Base-by-base conservation (phyloP, 768 basidiomycete species). In the Sistotremastrum suecicum region DNA sequence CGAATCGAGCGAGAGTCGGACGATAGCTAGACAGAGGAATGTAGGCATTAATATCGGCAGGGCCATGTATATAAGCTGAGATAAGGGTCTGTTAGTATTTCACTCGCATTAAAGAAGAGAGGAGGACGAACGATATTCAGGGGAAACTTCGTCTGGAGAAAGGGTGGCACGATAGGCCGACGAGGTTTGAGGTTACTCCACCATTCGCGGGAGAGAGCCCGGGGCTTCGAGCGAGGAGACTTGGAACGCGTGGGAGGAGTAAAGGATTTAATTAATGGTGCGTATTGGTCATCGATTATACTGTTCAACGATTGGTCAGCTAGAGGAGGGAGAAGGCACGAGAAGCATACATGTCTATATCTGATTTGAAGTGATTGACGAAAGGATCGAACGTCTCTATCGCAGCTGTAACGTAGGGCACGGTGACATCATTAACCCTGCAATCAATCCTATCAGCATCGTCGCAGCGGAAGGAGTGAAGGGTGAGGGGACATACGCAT, bases 341-440 rank as follows among this genome's bases (percentile, higher is more conserved):
- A 39, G 31, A 36, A 1, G 56, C 74, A 20, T 59, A 82, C 80
- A 88, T 59, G 53, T 77, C 59, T 20, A 89, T 62, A 1, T 81
- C 83, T 47, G 69, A 80, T 1, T 58, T 63, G 20, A 65, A 60
- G 50, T 74, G 64, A 9, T 74, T 69, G 8, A 66, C 63, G 57
- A 88, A 89, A 0, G 75, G 70, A 59, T 92, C 83, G 49, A 70
- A 61, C 0, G 65, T 59, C 48, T 85, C 81, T 33, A 89, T 80
- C 5, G 78, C 76, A 5, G 83, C 75, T 1, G 85, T 88, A 10
- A 82, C 63, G 55, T 83, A 92, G 1, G 90, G 85, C 2, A 94
- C 89, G 0, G 88, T 88, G 3, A 65, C 47, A 53, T 92, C 89
- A 53, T 81, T 78, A 10, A 86, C 60, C 3, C 80, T 82, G 49